Percentiles rank a stretch among this genome's conserved stretches.
phyloP scores from a whole-genome alignment of 441 rosid genomes.

The Daphne laureola region DNA sequence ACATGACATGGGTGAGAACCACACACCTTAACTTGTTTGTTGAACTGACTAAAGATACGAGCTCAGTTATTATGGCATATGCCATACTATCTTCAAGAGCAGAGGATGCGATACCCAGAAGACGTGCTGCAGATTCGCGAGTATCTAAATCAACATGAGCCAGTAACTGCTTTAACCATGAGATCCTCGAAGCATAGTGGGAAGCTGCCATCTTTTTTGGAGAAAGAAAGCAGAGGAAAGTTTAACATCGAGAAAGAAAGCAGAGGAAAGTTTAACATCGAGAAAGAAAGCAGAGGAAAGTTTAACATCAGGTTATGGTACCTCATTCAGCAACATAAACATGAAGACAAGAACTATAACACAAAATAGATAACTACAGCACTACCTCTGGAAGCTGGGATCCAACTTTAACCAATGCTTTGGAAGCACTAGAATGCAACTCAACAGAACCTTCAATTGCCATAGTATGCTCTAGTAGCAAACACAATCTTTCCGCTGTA shows the following conservation, averaged over 20 bases:
- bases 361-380: slow-evolving; percentile 8
- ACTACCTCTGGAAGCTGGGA: slow-evolving; percentile 83
- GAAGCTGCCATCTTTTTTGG: slow-evolving; percentile 58
- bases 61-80: slow-evolving; percentile 54
- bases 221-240: background rate
- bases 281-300: background rate
- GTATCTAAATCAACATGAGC: slow-evolving; percentile 76
- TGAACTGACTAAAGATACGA: slow-evolving; percentile 44
- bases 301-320: slow-evolving; percentile 7
- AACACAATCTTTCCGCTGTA: slow-evolving; percentile 62
- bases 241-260: background rate
- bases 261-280: slow-evolving; percentile 1
- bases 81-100: slow-evolving; percentile 50
- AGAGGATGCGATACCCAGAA: slow-evolving; percentile 92
- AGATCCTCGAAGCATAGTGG: slow-evolving; percentile 49
- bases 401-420: slow-evolving; percentile 67
- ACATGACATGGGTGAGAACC: background rate
- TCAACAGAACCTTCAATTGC: slow-evolving; percentile 80
- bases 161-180: slow-evolving; percentile 82
- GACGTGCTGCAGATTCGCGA: slow-evolving; percentile 89
- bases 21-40: slow-evolving; percentile 59
- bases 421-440: slow-evolving; percentile 82
- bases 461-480: slow-evolving; percentile 84
- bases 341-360: slow-evolving; percentile 3
- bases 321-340: background rate